Evolutionary conservation across 2,329 filamentous ascomycete species (phyloP), one percentile per base, ranked within the genome.

Genomic region (Rosellinia necatrix): DNA sequence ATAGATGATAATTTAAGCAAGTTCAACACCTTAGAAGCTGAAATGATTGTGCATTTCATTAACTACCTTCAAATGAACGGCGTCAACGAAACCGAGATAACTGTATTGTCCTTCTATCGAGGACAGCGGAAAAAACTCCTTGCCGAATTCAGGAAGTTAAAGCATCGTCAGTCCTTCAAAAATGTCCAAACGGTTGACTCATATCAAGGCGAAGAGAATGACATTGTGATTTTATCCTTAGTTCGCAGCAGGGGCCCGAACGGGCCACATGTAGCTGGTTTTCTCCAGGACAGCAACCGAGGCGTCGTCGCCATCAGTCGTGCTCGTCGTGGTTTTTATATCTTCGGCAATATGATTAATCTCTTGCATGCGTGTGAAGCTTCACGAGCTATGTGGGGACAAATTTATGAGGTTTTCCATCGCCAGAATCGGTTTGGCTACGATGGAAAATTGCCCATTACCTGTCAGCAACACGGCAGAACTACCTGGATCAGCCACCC

Each of bases 181-280:
- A 87, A 87, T 2, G 87, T 96, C 1, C 83, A 84, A 29, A 96
- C 92, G 0, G 90, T 97, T 0, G 92, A 96, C 66, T 90, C 89
- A 0, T 96, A 93, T 66, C 92, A 96, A 70, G 92, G 92, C 10
- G 91, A 96, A 65, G 91, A 96, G 69, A 96, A 96, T 59, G 89
- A 92, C 21, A 78, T 96, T 7, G 79, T 97, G 8, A 70, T 96
- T 2, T 75, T 96, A 0, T 96, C 92, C 0, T 76, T 96, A 0
- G 91, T 94, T 3, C 83, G 92, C 38, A 92, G 87, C 61, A 88
- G 87, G 30, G 65, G 74, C 1, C 67, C 74, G 4, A 75, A 76
- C 0, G 63, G 61, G 1, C 64, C 60, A 2, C 63, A 66, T 34
- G 66, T 65, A 1, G 86, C 92, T 25, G 92, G 92, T 0, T 97